A percentile compares a stretch with the other conserved stretches of the same genome.
These are phyloP conservation scores for Dacryopinax spathularia DNA, from an alignment of 768 basidiomycete genomes.

Conservation along the genomic window DNA sequence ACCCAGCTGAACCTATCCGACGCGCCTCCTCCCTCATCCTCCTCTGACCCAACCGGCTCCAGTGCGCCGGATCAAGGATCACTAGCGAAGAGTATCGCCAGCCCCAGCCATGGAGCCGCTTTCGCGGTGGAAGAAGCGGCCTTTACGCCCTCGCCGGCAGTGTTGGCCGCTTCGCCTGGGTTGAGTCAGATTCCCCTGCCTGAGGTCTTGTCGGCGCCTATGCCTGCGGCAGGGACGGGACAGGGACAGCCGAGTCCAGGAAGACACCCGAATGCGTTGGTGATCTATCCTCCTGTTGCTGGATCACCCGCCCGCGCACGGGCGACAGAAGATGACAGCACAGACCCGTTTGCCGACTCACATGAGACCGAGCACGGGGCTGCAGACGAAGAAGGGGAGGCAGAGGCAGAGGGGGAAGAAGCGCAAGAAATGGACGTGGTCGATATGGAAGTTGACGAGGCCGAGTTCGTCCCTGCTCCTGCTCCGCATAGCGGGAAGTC, in stretches of 20 bases:
- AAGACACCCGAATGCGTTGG: neutral
- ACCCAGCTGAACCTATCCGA: neutral
- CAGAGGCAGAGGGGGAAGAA: slow-evolving; percentile 7
- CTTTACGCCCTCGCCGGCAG: neutral
- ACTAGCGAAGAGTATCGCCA: neutral
- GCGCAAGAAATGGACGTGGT: slow-evolving; percentile 9
- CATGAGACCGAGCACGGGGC: neutral
- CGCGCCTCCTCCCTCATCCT: neutral
- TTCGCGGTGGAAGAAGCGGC: neutral
- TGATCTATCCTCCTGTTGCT: neutral
- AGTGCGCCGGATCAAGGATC: neutral
- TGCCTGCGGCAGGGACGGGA: too few species aligned
- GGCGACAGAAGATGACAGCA: too few species aligned
- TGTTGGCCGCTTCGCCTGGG: neutral
- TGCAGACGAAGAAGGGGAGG: slow-evolving; percentile 9
- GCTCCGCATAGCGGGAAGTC: neutral
- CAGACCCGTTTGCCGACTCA: too few species aligned
- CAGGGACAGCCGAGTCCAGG: neutral
- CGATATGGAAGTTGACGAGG: slow-evolving; percentile 12
- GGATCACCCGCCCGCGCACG: neutral
- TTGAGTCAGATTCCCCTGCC: neutral
- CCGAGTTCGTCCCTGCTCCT: neutral
- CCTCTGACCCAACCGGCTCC: neutral
- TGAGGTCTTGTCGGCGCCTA: neutral
- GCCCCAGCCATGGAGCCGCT: neutral